Percentiles rank a stretch among this genome's conserved stretches.
These are phyloP conservation scores for Porphyra umbilicalis DNA, from an alignment of 31 red algal species.

Conservation along the genomic window DNA sequence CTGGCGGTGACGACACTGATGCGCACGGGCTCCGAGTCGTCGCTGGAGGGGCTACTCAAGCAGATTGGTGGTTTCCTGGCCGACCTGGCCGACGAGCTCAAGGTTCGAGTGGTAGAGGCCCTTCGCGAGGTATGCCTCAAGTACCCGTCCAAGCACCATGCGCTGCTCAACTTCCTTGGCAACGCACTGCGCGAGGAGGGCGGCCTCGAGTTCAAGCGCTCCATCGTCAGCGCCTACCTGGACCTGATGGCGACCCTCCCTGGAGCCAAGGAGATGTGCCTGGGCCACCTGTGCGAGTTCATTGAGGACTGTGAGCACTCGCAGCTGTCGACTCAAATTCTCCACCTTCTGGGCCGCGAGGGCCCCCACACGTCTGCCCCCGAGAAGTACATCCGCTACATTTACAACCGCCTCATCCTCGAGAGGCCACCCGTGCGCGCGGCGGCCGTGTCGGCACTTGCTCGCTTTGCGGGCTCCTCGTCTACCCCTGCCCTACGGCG, in stretches of 20 bases:
- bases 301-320: slow-evolving; percentile 98
- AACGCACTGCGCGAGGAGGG: slow-evolving; percentile 93
- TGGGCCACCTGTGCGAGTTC: slow-evolving; percentile 90
- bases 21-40: slow-evolving; percentile 81
- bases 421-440: slow-evolving; percentile 88
- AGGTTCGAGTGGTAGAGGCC: slow-evolving; percentile 82
- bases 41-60: slow-evolving; percentile 90
- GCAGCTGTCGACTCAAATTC: slow-evolving; percentile 71
- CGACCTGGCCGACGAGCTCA: slow-evolving; percentile 92
- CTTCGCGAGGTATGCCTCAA: slow-evolving; percentile 83
- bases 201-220: slow-evolving; percentile 83
- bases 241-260: slow-evolving; percentile 77
- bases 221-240: slow-evolving; percentile 78
- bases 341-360: slow-evolving; percentile 85
- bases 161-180: slow-evolving; percentile 87
- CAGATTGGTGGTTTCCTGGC: slow-evolving; percentile 75
- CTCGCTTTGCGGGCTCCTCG: slow-evolving; percentile 55
- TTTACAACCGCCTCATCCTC: slow-evolving; percentile 96
- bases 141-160: slow-evolving; percentile 92
- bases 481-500: slow-evolving; percentile 50
- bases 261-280: slow-evolving; percentile 71
- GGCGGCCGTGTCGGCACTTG: slow-evolving; percentile 88
- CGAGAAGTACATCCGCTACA: slow-evolving; percentile 90
- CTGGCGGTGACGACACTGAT: slow-evolving; percentile 89
- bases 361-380: slow-evolving; percentile 78